A percentile compares a stretch with the other conserved stretches of the same genome.
Evolutionary conservation across 2,329 filamentous ascomycete species (phyloP).

Genomic region (Neocatenulostroma microsporum): DNA sequence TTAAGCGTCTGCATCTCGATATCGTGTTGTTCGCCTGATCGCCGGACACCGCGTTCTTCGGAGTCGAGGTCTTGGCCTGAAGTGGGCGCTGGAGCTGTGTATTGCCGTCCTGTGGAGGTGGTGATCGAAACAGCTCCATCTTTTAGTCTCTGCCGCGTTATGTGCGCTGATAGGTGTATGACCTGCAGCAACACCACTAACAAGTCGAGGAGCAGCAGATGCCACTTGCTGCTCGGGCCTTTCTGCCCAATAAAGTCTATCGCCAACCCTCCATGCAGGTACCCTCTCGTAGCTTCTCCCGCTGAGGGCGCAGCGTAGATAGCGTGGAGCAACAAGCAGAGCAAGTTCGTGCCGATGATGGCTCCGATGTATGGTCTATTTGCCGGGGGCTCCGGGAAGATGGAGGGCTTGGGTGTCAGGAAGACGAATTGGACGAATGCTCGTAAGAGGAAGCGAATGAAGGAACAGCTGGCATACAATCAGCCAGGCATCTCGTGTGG

Average conservation of each 20-base stretch:
- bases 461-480: constrained; percentile 48
- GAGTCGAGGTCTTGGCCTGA: constrained; percentile 49
- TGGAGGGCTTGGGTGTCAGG: constrained; percentile 51
- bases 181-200: constrained; percentile 50
- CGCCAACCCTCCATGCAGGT: constrained; percentile 54
- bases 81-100: constrained; percentile 8
- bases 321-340: constrained; percentile 50
- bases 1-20: constrained; percentile 35
- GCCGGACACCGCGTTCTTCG: constrained; percentile 51
- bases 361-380: constrained; percentile 47
- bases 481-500: too few relatives aligned
- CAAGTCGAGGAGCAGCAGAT: constrained; percentile 47
- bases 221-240: constrained; percentile 47
- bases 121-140: constrained; percentile 16
- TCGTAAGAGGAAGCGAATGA: constrained; percentile 49
- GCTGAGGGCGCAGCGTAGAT: constrained; percentile 34
- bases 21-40: constrained; percentile 30
- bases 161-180: constrained; percentile 47
- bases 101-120: constrained; percentile 6
- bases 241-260: constrained; percentile 59
- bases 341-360: constrained; percentile 47
- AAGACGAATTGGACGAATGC: constrained; percentile 50
- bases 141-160: constrained; percentile 45
- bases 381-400: constrained; percentile 41
- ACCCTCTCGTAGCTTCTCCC: constrained; percentile 43